phyloP scores from a whole-genome alignment of 257 asterid species.

The Pogostemon cablin region DNA sequence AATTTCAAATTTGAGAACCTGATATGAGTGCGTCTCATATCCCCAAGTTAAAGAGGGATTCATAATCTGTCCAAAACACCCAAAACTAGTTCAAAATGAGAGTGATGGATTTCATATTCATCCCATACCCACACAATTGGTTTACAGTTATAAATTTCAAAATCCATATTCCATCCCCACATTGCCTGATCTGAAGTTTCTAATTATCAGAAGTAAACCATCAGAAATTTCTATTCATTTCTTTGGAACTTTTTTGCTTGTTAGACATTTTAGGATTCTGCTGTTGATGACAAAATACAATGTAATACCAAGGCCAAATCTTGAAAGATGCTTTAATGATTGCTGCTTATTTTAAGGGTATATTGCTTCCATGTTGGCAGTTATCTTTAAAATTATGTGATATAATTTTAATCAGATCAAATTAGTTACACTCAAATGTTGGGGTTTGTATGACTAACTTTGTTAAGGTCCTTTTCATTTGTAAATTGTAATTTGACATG shows the following conservation, averaged over 20 bases:
- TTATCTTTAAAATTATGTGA: neutral
- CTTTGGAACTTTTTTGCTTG: neutral
- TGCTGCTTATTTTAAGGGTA: neutral
- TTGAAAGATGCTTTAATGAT: neutral
- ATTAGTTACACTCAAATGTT: neutral
- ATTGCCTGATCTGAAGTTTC: neutral
- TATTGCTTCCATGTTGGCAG: neutral
- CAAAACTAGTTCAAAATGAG: neutral
- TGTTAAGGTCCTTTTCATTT: constrained; percentile 1
- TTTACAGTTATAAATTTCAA: neutral
- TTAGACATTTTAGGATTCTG: neutral
- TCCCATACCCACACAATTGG: neutral
- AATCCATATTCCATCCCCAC: neutral
- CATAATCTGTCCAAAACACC: neutral
- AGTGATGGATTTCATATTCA: neutral
- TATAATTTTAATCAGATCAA: neutral
- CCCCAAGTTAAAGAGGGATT: neutral
- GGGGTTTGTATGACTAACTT: constrained; percentile 1
- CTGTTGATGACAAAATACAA: neutral
- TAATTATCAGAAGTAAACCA: neutral
- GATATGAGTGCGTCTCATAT: neutral
- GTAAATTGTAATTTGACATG: constrained; percentile 29
- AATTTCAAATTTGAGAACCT: too few species aligned
- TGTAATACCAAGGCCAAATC: too few species aligned
- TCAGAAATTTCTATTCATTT: neutral